Evolutionary conservation across 805 yeast genomes (phyloP), one percentile per base, ranked within the genome.

Genomic region (Kazachstania taianensis): DNA sequence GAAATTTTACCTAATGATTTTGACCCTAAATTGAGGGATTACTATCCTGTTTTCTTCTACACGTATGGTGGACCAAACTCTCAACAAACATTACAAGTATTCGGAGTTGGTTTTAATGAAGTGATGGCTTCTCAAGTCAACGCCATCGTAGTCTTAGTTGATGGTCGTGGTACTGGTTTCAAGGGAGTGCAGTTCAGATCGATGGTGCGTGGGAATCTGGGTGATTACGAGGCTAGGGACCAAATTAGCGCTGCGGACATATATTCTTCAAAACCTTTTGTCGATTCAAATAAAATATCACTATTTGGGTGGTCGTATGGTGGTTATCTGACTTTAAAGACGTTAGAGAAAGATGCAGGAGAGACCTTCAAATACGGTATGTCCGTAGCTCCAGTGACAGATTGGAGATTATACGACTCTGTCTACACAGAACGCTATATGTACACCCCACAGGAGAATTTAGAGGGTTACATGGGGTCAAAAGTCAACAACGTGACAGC

Each of bases 251-350:
- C 94, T 4, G 98, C 94, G 2, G 73, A 74, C 44, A 43, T 67
- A 1, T 89, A 92, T 81, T 67, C 73, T 3, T 32, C 59, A 4
- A 72, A 70, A 46, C 40, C 66, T 2, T 89, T 79, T 50, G 80
- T 92, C 28, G 82, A 87, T 53, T 57, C 64, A 17, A 62, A 69
- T 3, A 70, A 73, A 41, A 76, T 84, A 9, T 94, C 94, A 0
- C 73, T 89, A 37, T 92, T 96, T 89, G 98, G 98, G 7, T 92
- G 98, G 98, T 82, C 94, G 16, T 92, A 89, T 55, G 98, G 98
- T 32, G 98, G 97, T 0, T 92, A 75, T 54, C 71, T 85, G 69
- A 86, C 98, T 0, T 69, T 92, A 48, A 92, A 87, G 60, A 81
- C 94, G 0, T 63, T 92, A 32, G 97, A 92, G 59, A 67, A 68